These are phyloP conservation scores for Lichina pygmaea DNA, from an alignment of 495 filamentous ascomycete genomes.

Conservation along the genomic window DNA sequence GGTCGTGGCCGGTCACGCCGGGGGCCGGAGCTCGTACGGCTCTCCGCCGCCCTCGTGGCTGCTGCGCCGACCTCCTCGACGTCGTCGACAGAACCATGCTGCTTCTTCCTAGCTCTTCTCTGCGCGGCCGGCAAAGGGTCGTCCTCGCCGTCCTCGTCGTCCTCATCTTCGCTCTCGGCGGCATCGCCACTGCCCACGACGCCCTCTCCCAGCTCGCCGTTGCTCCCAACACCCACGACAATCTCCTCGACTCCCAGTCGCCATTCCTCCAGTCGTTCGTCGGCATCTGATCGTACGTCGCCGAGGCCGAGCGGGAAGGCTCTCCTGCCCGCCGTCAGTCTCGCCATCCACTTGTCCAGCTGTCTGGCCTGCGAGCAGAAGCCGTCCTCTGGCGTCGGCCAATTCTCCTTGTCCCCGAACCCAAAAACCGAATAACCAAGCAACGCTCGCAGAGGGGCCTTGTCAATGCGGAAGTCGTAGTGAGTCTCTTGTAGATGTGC, in stretches of 20 bases:
- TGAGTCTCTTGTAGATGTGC: constrained; percentile 73
- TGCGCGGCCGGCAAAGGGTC: neutral
- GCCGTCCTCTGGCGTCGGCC: constrained; percentile 71
- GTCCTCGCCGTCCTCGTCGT: constrained; percentile 24
- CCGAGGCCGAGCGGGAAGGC: constrained; percentile 72
- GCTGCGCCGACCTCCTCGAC: constrained; percentile 52
- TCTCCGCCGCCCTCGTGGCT: too few relatives aligned
- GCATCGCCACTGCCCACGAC: constrained; percentile 58
- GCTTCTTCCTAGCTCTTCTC: constrained; percentile 9
- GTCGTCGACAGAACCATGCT: constrained; percentile 30
- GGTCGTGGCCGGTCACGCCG: constrained; percentile 49
- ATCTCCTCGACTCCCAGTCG: constrained; percentile 42
- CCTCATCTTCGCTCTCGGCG: constrained; percentile 47
- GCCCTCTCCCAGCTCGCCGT: constrained; percentile 49
- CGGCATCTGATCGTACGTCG: constrained; percentile 50
- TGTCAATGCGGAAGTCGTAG: constrained; percentile 87
- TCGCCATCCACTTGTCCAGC: constrained; percentile 87
- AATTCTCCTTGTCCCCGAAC: constrained; percentile 70
- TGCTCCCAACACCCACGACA: constrained; percentile 24
- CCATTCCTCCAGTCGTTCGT: constrained; percentile 47
- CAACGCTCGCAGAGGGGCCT: constrained; percentile 45
- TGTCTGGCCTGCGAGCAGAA: constrained; percentile 78
- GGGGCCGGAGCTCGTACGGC: too few relatives aligned
- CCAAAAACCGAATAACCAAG: constrained; percentile 85
- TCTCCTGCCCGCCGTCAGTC: constrained; percentile 50